These are phyloP conservation scores for Salicornia ramosissima DNA, from an alignment of 148 eudicot genomes.

Conservation along the genomic window DNA sequence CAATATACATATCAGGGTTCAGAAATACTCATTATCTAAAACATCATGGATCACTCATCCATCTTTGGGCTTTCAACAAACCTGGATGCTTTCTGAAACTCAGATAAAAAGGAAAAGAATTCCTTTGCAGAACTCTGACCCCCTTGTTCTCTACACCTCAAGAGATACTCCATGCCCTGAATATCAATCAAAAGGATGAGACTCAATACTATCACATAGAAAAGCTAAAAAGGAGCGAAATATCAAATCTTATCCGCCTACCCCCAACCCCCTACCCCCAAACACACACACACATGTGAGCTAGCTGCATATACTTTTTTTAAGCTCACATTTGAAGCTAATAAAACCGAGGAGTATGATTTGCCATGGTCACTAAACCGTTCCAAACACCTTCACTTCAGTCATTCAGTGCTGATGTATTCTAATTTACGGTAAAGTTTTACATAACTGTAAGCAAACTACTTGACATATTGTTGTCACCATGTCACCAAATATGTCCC, in stretches of 20 bases:
- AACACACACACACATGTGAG: too few species aligned
- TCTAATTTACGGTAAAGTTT: neutral
- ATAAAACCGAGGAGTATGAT: too few species aligned
- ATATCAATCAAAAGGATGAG: neutral
- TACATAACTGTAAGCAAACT: neutral
- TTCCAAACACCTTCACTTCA: neutral
- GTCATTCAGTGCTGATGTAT: neutral
- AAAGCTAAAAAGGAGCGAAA: constrained; percentile 4
- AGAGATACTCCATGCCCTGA: constrained; percentile 86
- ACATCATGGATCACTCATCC: neutral
- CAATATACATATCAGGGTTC: neutral
- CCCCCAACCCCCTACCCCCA: too few species aligned
- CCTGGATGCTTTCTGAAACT: constrained; percentile 94
- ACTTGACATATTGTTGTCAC: neutral
- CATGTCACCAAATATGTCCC: neutral
- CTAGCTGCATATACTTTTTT: neutral
- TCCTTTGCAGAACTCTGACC: constrained; percentile 61
- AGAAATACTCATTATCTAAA: neutral
- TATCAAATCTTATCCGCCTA: neutral
- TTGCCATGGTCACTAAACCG: neutral
- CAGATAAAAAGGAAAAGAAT: constrained; percentile 54
- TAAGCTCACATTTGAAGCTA: neutral
- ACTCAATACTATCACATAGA: neutral
- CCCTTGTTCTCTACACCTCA: constrained; percentile 57
- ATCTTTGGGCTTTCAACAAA: constrained; percentile 18